phyloP scores from a whole-genome alignment of 2,329 filamentous ascomycete species.

The Achaetomium macrosporum region DNA sequence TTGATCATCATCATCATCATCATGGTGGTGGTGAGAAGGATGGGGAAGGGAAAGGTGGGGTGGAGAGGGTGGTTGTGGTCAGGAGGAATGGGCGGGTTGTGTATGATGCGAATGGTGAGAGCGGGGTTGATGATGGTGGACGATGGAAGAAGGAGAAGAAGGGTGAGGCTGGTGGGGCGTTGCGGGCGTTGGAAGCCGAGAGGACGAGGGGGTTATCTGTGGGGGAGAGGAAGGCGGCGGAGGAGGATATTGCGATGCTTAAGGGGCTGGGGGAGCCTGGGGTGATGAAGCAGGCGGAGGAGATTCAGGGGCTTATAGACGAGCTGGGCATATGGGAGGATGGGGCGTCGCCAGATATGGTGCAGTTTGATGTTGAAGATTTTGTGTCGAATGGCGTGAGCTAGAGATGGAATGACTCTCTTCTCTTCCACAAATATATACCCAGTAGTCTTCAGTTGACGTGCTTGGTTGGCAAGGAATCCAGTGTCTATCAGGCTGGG shows the following conservation, averaged over 20 bases:
- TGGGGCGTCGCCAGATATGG: background rate
- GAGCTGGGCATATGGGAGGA: background rate
- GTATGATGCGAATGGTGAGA: background rate
- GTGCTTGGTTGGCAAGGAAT: no score
- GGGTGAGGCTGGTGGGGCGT: background rate
- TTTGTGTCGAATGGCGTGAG: background rate
- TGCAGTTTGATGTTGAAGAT: background rate
- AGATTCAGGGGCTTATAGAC: slow-evolving; percentile 12
- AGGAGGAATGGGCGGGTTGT: slow-evolving; percentile 2
- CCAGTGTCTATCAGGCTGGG: no score
- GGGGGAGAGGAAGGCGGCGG: slow-evolving; percentile 12
- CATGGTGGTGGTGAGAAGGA: background rate
- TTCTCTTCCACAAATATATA: no score
- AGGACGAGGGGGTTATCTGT: slow-evolving; percentile 10
- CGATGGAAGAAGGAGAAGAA: background rate
- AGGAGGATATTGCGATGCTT: slow-evolving; percentile 13
- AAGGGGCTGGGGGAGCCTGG: slow-evolving; percentile 7
- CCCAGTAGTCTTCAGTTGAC: no score
- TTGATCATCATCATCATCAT: background rate
- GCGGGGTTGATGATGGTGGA: background rate
- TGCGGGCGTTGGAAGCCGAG: slow-evolving; percentile 15
- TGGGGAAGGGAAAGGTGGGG: background rate
- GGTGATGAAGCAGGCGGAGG: slow-evolving; percentile 14
- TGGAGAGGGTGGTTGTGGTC: slow-evolving; percentile 10
- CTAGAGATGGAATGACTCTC: background rate